A percentile compares a stretch with the other conserved stretches of the same genome.
Evolutionary conservation across 2,329 filamentous ascomycete genomes (phyloP).

Genomic region (Macroventuria anomochaeta): DNA sequence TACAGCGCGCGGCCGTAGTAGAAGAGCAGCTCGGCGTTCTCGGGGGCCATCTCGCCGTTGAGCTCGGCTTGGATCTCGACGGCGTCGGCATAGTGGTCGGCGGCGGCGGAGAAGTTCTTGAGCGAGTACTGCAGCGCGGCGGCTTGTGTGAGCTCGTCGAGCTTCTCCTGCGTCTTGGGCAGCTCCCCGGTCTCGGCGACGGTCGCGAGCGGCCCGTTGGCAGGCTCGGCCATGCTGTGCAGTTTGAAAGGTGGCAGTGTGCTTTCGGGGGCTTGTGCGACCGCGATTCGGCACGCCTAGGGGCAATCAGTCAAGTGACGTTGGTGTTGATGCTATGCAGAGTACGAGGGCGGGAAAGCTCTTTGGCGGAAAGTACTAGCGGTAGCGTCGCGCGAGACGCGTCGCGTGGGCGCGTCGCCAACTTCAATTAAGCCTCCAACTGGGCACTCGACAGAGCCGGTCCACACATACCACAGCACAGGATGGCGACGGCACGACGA

Average conservation of each 20-base stretch:
- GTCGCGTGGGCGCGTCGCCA: constrained; percentile 9
- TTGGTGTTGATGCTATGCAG: no score
- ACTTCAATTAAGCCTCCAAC: constrained; percentile 9
- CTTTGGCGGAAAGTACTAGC: neutral
- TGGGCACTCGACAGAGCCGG: neutral
- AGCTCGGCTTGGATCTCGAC: constrained; percentile 88
- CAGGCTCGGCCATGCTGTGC: constrained; percentile 35
- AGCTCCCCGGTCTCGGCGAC: constrained; percentile 33
- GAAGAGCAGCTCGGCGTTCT: constrained; percentile 93
- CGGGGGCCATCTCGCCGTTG: constrained; percentile 88
- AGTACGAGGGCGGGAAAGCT: constrained; percentile 9
- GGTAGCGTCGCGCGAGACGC: constrained; percentile 11
- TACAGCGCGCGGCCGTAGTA: constrained; percentile 93
- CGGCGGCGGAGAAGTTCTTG: constrained; percentile 84
- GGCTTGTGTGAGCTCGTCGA: constrained; percentile 79
- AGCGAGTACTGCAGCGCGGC: constrained; percentile 85
- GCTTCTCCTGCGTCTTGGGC: constrained; percentile 63
- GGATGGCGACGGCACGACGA: constrained; percentile 40
- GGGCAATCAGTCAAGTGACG: neutral
- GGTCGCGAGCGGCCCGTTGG: constrained; percentile 25
- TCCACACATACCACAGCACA: neutral
- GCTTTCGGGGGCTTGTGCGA: constrained; percentile 15
- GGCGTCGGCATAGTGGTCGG: constrained; percentile 86
- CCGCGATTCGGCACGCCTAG: neutral
- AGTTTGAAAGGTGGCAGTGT: neutral